Conservation (phyloP, 1,139 yeast genomes). For the Geotrichum candidum region DNA sequence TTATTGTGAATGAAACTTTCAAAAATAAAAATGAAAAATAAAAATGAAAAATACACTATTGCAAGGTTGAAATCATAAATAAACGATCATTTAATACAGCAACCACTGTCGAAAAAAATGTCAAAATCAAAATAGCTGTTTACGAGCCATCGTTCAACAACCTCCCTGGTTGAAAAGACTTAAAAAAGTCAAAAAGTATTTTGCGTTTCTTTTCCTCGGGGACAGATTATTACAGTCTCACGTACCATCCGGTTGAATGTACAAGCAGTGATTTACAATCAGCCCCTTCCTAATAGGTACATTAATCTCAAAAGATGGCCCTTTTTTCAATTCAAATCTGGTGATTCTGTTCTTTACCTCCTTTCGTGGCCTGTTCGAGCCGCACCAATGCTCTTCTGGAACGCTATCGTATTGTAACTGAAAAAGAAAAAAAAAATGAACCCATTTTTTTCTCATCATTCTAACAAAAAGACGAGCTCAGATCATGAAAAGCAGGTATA, state of each 20-base stretch:
- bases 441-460: neutral
- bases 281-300: neutral
- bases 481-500: neutral
- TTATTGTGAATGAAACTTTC: too few species aligned
- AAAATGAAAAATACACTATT: too few species aligned
- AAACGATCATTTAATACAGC: too few species aligned
- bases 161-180: neutral
- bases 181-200: neutral
- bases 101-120: too few species aligned
- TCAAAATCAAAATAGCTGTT: too few species aligned
- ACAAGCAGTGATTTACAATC: neutral
- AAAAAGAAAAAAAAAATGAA: neutral
- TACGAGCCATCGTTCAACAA: too few species aligned
- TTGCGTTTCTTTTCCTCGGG: neutral
- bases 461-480: neutral
- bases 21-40: too few species aligned
- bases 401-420: neutral
- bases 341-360: neutral
- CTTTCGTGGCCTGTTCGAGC: conserved; percentile 1
- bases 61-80: too few species aligned
- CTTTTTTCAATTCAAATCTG: neutral
- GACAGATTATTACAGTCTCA: neutral
- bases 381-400: neutral
- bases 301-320: neutral
- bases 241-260: neutral